phyloP scores from a whole-genome alignment of 768 basidiomycete genomes.

The Mycena leptocephala region DNA sequence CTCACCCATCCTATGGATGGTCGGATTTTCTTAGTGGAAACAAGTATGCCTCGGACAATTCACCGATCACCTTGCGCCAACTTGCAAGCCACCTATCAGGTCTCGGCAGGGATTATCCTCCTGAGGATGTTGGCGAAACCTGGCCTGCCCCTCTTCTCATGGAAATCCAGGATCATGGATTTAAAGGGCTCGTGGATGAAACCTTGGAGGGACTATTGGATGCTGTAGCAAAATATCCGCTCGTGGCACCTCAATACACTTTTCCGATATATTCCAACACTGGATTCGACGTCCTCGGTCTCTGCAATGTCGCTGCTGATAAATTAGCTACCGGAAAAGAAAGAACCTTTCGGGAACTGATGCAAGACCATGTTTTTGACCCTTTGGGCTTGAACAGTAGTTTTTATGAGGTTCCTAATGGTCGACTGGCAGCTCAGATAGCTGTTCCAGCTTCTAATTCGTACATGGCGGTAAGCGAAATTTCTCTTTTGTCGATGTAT shows the following conservation, averaged over 20 bases:
- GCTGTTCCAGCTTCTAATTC: slow-evolving; percentile 57
- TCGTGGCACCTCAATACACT: slow-evolving; percentile 60
- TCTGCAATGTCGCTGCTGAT: slow-evolving; percentile 73
- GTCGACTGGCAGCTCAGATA: slow-evolving; percentile 48
- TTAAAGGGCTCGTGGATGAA: slow-evolving; percentile 42
- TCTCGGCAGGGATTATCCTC: slow-evolving; percentile 56
- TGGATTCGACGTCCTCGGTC: slow-evolving; percentile 83
- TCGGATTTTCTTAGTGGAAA: slow-evolving; percentile 45
- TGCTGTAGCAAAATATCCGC: slow-evolving; percentile 54
- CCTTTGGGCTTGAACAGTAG: slow-evolving; percentile 63
- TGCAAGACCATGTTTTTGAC: slow-evolving; percentile 66
- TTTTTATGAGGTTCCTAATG: slow-evolving; percentile 59
- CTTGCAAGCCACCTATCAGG: slow-evolving; percentile 61
- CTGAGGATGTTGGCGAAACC: slow-evolving; percentile 41
- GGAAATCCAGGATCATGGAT: slow-evolving; percentile 45
- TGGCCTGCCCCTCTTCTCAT: slow-evolving; percentile 59
- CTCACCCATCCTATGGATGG: slow-evolving; percentile 54
- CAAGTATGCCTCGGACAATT: slow-evolving; percentile 19
- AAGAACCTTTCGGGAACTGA: slow-evolving; percentile 58
- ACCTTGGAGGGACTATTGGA: slow-evolving; percentile 50
- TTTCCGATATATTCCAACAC: slow-evolving; percentile 83
- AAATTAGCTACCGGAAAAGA: slow-evolving; percentile 51
- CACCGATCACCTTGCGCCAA: slow-evolving; percentile 57
- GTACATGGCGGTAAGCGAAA: slow-evolving; percentile 49
- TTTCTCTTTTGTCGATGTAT: background rate